phyloP scores from a whole-genome alignment of 257 asterid genomes.

The Plantago elongata region DNA sequence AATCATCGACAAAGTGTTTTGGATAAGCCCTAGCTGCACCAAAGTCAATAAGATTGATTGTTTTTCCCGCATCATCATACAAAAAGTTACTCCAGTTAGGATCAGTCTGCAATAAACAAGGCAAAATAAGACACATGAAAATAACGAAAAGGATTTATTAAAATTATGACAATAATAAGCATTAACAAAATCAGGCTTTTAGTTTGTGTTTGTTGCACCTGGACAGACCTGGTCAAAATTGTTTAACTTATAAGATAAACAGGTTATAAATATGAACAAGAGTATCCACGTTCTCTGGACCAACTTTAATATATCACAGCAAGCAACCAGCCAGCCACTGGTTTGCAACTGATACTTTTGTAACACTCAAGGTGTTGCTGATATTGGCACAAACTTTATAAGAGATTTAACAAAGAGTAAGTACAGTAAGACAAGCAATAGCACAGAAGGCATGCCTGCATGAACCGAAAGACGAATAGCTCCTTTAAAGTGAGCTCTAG shows the following conservation, averaged over 20 bases:
- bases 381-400: too few relatives aligned
- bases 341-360: too few relatives aligned
- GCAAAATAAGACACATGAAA: conserved; percentile 14
- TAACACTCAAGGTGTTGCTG: too few relatives aligned
- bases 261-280: too few relatives aligned
- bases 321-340: too few relatives aligned
- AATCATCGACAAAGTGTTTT: conserved; percentile 76
- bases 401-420: conserved; percentile 11
- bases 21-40: conserved; percentile 95
- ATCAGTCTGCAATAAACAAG: conserved; percentile 77
- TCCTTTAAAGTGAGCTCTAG: conserved; percentile 87
- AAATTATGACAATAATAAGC: not conserved
- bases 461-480: conserved; percentile 74
- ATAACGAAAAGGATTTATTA: not conserved
- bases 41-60: conserved; percentile 86
- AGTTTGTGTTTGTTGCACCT: too few relatives aligned
- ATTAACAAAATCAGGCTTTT: too few relatives aligned
- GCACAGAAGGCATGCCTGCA: conserved; percentile 66
- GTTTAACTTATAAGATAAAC: too few relatives aligned
- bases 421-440: conserved; percentile 10
- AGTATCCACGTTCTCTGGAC: too few relatives aligned
- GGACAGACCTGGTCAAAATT: too few relatives aligned
- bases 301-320: too few relatives aligned
- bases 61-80: conserved; percentile 49
- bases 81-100: conserved; percentile 98